Base-by-base conservation (phyloP, 2,329 filamentous ascomycete genomes). In the Metarhizium guizhouense region DNA sequence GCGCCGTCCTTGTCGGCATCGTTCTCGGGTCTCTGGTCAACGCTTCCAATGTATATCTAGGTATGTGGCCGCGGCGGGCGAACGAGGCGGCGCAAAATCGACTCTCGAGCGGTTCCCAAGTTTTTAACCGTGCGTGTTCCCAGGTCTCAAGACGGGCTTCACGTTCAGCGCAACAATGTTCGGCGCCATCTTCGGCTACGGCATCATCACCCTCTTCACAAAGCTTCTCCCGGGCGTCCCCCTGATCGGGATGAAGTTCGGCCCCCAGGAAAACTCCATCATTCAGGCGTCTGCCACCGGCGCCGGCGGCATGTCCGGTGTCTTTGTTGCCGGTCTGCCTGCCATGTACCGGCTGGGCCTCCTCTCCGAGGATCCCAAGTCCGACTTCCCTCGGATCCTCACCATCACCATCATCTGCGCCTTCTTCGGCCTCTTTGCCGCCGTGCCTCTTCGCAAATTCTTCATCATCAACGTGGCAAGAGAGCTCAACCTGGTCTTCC, bases 381-480 rank as follows among this genome's bases (percentile, higher is more conserved):
- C 76, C 10, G 81, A 85, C 62, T 84, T 84, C 61, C 74, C 75
- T 54, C 74, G 79, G 36, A 76, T 86, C 51, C 72, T 85, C 55
- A 80, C 80, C 32, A 74, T 86, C 59, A 85, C 82, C 2, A 72
- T 83, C 47, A 79, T 84, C 51, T 81, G 80, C 57, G 81, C 79
- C 10, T 84, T 84, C 69, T 85, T 85, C 65, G 84, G 84, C 4
- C 76, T 85, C 57, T 83, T 83, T 66, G 83, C 84, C 60, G 79
- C 79, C 51, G 83, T 81, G 0, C 82, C 82, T 7, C 74, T 85
- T 20, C 80, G 84, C 56, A 85, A 84, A 64, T 86, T 87, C 72
- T 87, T 86, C 72, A 79, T 87, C 67, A 80, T 86, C 66, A 81
- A 84, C 57, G 80, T 85, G 13, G 81, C 81, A 3, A 74, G 81